Conservation (phyloP, 2,329 filamentous ascomycete genomes). For the Aspergillus niger region DNA sequence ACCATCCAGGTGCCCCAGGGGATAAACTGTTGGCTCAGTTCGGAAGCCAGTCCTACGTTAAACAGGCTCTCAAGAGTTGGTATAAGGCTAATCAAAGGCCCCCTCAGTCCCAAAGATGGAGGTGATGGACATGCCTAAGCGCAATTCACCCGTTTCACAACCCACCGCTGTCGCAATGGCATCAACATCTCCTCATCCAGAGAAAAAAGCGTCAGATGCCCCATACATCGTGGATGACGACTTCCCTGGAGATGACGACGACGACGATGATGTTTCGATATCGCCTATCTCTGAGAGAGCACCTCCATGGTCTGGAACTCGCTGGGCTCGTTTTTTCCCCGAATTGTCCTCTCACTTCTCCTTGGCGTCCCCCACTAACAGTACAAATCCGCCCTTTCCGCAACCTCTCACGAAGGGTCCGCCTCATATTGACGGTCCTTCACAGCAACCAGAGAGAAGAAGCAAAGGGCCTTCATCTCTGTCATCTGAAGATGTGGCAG, state of each 20-base stretch:
- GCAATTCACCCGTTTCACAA: neutral
- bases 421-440: neutral
- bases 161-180: neutral
- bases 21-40: neutral
- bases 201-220: neutral
- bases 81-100: neutral
- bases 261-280: slow-evolving; percentile 19
- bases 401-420: neutral
- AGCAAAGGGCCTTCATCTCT: slow-evolving; percentile 20
- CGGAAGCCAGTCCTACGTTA: neutral
- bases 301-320: slow-evolving; percentile 22
- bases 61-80: neutral
- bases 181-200: neutral
- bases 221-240: neutral
- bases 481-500: slow-evolving; percentile 28
- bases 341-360: slow-evolving; percentile 32
- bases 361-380: slow-evolving; percentile 28
- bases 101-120: neutral
- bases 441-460: neutral
- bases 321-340: slow-evolving; percentile 33
- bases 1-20: neutral
- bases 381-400: slow-evolving; percentile 7
- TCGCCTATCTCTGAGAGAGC: slow-evolving; percentile 29
- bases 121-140: neutral
- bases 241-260: slow-evolving; percentile 14